Conservation (phyloP, 495 filamentous ascomycete genomes). For the Neurospora sp. region DNA sequence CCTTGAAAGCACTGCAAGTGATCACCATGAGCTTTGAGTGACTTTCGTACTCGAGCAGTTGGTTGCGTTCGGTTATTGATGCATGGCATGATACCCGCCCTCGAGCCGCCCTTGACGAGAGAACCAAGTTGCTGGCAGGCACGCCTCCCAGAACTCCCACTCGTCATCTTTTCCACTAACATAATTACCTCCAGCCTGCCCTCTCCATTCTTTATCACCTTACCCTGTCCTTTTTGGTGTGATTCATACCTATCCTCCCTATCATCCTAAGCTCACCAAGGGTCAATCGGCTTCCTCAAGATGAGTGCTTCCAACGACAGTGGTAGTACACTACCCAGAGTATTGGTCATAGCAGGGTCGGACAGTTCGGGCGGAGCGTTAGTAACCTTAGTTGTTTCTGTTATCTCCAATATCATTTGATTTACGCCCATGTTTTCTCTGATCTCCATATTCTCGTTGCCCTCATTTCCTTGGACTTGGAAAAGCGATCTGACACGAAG, state of each 20-base stretch:
- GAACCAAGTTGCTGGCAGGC: neutral
- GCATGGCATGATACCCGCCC: neutral
- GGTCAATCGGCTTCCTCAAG: neutral
- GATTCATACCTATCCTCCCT: neutral
- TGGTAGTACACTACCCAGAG: slow-evolving; percentile 22
- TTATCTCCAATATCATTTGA: neutral
- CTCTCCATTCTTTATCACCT: neutral
- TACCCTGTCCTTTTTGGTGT: neutral
- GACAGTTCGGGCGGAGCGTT: slow-evolving; percentile 87
- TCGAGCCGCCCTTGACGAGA: neutral
- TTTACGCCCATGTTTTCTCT: neutral
- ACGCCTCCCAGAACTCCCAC: neutral
- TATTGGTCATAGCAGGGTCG: slow-evolving; percentile 81
- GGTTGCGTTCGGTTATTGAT: neutral
- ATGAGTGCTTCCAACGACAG: neutral
- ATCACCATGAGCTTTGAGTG: neutral
- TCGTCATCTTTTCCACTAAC: neutral
- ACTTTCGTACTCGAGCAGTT: neutral
- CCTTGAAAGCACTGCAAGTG: neutral
- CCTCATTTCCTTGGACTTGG: neutral
- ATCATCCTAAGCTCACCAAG: neutral
- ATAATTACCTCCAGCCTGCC: neutral
- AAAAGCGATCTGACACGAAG: neutral
- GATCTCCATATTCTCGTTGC: neutral
- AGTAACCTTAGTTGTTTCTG: slow-evolving; percentile 19